phyloP scores from a whole-genome alignment of 1,139 yeast genomes.

The Taphrina confusa region DNA sequence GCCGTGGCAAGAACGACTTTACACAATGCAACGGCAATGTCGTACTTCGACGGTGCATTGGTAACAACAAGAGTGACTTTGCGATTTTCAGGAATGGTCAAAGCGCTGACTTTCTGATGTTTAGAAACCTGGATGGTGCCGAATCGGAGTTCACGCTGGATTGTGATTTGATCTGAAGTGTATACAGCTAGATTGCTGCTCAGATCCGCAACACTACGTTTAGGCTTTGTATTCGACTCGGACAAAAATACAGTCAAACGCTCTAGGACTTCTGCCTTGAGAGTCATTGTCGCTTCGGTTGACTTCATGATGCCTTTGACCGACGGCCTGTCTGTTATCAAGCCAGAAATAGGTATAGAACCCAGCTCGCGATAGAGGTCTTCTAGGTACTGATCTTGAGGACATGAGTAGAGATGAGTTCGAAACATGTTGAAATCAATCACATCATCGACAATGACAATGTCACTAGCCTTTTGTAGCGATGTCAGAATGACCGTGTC shows the following conservation, averaged over 20 bases:
- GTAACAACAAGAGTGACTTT: constrained; percentile 36
- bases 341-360: constrained; percentile 38
- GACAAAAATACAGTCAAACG: constrained; percentile 46
- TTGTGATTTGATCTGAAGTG: constrained; percentile 20
- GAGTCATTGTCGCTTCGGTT: constrained; percentile 28
- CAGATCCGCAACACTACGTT: constrained; percentile 13
- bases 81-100: constrained; percentile 32
- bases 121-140: constrained; percentile 30
- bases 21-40: constrained; percentile 47
- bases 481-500: constrained; percentile 9
- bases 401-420: constrained; percentile 46
- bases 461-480: constrained; percentile 41
- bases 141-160: constrained; percentile 30
- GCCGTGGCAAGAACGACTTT: constrained; percentile 44
- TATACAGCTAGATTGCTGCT: constrained; percentile 10
- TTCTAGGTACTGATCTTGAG: constrained; percentile 46
- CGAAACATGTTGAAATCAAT: constrained; percentile 47
- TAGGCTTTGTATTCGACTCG: constrained; percentile 37
- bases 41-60: constrained; percentile 47
- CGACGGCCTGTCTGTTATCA: constrained; percentile 39
- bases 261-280: constrained; percentile 43
- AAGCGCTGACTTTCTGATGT: constrained; percentile 37
- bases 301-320: constrained; percentile 37
- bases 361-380: constrained; percentile 43
- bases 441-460: constrained; percentile 50